Percentiles rank a stretch among this genome's conserved stretches.
phyloP scores from a whole-genome alignment of 129 eudicot genomes.

The Centrapalus pauciflorus region DNA sequence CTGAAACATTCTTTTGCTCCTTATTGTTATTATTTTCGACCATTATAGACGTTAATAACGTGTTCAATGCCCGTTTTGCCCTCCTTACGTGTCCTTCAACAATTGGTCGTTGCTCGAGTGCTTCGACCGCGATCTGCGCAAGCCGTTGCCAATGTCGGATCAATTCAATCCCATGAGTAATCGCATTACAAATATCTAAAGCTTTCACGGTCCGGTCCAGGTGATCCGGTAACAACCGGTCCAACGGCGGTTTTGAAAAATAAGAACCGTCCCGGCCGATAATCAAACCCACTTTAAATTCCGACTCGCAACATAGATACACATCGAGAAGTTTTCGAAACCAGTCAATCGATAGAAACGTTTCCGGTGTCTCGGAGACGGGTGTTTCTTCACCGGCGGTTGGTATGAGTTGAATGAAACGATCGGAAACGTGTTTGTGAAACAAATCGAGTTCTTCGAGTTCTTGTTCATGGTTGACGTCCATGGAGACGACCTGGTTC shows the following conservation, averaged over 20 bases:
- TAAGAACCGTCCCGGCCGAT: constrained; percentile 58
- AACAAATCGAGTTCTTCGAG: constrained; percentile 65
- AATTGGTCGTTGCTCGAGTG: constrained; percentile 56
- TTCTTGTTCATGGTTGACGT: constrained; percentile 52
- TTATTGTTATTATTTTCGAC: constrained; percentile 58
- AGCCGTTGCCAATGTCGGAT: constrained; percentile 58
- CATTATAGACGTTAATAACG: constrained; percentile 52
- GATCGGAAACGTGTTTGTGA: constrained; percentile 60
- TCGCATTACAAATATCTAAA: constrained; percentile 75
- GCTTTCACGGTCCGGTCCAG: constrained; percentile 78
- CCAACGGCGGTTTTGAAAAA: constrained; percentile 65
- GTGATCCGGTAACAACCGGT: constrained; percentile 63
- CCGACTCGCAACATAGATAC: constrained; percentile 75
- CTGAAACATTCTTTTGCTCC: constrained; percentile 16
- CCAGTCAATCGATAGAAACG: constrained; percentile 63
- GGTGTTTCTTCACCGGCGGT: background rate
- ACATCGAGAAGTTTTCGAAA: constrained; percentile 61
- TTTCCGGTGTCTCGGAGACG: constrained; percentile 3
- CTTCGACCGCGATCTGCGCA: constrained; percentile 56
- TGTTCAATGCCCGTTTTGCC: constrained; percentile 54
- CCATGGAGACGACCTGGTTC: constrained; percentile 51
- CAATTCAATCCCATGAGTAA: constrained; percentile 62
- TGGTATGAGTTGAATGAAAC: constrained; percentile 50
- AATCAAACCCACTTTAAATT: constrained; percentile 66
- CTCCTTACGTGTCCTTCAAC: constrained; percentile 82